Evolutionary conservation across 331 rosid genomes (phyloP), one percentile per base, ranked within the genome.

Genomic region (Phaseolus coccineus): DNA sequence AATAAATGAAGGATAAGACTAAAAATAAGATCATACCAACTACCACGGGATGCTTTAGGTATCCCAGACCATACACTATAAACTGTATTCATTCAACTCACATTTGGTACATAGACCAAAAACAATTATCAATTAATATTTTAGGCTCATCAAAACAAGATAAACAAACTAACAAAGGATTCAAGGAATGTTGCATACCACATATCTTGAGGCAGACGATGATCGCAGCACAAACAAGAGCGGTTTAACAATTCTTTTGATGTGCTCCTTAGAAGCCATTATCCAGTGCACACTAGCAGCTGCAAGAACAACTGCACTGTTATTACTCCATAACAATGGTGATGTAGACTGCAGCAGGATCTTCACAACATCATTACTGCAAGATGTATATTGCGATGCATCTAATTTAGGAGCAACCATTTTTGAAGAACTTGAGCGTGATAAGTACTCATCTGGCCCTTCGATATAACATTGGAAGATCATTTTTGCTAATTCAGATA

Each of bases 261-360:
- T 79, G 78, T 88, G 81, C 80, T 88, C 88, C 84, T 31, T 84
- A 31, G 98, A 87, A 3, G 96, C 96, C 97, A 96, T 88, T 83
- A 93, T 89, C 99, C 99, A 96, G 87, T 93, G 98, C 25, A 93
- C 92, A 70, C 96, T 87, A 39, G 96, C 94, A 84, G 98, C 94
- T 75, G 94, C 98, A 85, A 96, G 94, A 79, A 91, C 97, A 78
- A 91, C 99, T 73, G 99, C 99, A 76, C 99, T 91, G 74, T 93
- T 96, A 83, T 96, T 85, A 80, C 97, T 90, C 99, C 99, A 93
- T 73, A 96, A 83, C 88, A 96, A 90, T 67, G 97, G 99, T n/a
- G 94, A 91, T 16, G 95, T 96, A 76, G 97, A 93, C 81, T 84
- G 92, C 87, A 93, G 90, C 87, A 96, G 90, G 83, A 90, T 89